A percentile compares a stretch with the other conserved stretches of the same genome.
Conservation (phyloP, 2,329 filamentous ascomycete genomes). For the Calycina herbarum region DNA sequence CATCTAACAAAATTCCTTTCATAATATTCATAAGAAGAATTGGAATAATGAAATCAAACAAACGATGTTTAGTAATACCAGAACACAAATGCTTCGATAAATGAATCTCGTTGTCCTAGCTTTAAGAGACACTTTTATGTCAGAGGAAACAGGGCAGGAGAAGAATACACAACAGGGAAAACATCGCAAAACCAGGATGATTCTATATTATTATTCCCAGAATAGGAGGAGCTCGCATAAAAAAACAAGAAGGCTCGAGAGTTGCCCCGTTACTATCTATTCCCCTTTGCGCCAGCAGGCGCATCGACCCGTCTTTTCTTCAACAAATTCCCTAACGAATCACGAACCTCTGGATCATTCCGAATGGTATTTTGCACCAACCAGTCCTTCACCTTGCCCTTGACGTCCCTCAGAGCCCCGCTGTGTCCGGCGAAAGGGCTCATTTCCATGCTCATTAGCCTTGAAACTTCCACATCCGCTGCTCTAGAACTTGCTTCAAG, state of each 20-base stretch:
- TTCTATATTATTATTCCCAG: too few relatives aligned
- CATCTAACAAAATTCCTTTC: too few relatives aligned
- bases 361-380: constrained; percentile 83
- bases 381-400: constrained; percentile 78
- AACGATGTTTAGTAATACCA: too few relatives aligned
- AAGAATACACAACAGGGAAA: too few relatives aligned
- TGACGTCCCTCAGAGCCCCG: constrained; percentile 61
- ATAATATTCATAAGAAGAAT: too few relatives aligned
- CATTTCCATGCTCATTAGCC: constrained; percentile 75
- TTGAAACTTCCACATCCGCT: constrained; percentile 67
- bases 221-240: too few relatives aligned
- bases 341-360: constrained; percentile 76
- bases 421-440: constrained; percentile 77
- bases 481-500: constrained; percentile 60
- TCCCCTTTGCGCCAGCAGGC: constrained; percentile 55
- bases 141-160: too few relatives aligned
- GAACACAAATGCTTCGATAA: too few relatives aligned
- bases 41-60: too few relatives aligned
- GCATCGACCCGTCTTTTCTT: constrained; percentile 62
- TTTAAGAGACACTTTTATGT: too few relatives aligned
- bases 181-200: too few relatives aligned
- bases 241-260: not conserved
- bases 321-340: constrained; percentile 70
- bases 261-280: constrained; percentile 26
- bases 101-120: too few relatives aligned